Base-by-base conservation (phyloP, 2,329 filamentous ascomycete genomes). In the Sordariomycetes sp. region DNA sequence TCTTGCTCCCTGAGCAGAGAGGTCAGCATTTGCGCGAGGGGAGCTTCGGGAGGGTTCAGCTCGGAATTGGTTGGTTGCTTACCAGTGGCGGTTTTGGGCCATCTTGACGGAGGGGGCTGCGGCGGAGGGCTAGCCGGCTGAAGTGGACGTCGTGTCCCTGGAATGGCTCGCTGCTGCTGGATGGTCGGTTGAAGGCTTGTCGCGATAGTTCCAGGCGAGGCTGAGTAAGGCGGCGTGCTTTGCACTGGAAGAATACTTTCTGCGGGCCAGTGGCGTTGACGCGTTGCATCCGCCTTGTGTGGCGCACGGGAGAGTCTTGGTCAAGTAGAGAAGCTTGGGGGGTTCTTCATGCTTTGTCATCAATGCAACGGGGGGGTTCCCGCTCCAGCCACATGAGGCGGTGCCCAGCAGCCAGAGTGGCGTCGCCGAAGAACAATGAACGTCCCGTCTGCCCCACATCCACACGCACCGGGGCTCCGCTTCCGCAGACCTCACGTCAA, bases 1-100 rank as follows among this genome's bases (percentile, higher is more conserved):
- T 97, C 93, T 78, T 97, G 93, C 71, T 97, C 90, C 89, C 88
- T 92, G 64, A 20, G n/a, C 22, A 20, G 61, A 53, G 65, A 61
- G 68, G 66, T 67, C 61, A 69, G 62, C 24, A 61, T 25, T n/a
- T 54, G 35, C 7, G 32, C 4, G 37, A 11, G 37, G 37, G 32
- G 22, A 46, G 14, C n/a, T 56, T 25, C 53, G 34, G 40, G 40
- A 14, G 53, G 50, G 24, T n/a, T n/a, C n/a, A n/a, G 46, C 25
- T 53, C 59, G 62, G 61, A 59, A 35, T 46, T 51, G n/a, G 52
- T 35, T 52, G 53, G 22, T 55, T 60, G 34, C 76, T 64, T 79
- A 89, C 88, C 88, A 94, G 75, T 93, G 89, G 69, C 88, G 72
- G 63, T 76, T 76, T 80, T 77, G 85, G 79, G 76, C 85, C 83